Base-by-base conservation (phyloP, 768 basidiomycete genomes). In the Amylocystis lapponica region DNA sequence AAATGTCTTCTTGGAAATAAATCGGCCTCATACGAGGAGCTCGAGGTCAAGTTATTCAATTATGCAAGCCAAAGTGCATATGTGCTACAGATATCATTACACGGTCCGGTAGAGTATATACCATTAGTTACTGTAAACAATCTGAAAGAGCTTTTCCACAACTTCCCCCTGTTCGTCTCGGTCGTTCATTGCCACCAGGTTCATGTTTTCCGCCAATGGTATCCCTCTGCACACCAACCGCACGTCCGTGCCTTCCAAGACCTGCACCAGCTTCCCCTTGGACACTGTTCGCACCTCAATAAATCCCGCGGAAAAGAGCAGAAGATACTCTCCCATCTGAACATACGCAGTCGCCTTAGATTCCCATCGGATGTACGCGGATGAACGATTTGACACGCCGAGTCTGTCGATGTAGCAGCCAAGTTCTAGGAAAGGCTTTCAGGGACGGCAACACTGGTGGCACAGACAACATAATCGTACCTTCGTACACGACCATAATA, bases 281-380 rank as follows among this genome's bases (percentile, higher is more conserved):
- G 66, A 61, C 21, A 78, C 64, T 46, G 78, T 69, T 42, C 89
- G 78, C 21, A 91, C 67, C 59, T 92, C 89, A 54, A 92, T 71
- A 59, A 86, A 91, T 43, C 78, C 72, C 12, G 76, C 6, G n/a
- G 85, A 87, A 63, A 91, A 77, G 23, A 92, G 75, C 16, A 92
- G 68, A 50, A 91, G 47, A 52, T 87, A 74, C 5, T 69, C 70
- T 8, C 75, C 74, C 11, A 83, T 78, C 33, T 75, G 62, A 8
- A 79, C 75, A 53, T 72, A 91, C 1, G 82, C 68, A 2, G 63
- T 66, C 10, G 81, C 85, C 47, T 71, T 78, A 46, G 74, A 74
- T 64, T 92, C 89, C 89, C 89, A 92, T 45, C 78, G 81, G 48
- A 90, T 74, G 57, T 76, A 88, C 1, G 74, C 71, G 4, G 66